Evolutionary conservation across 306 rosid species (phyloP).

Genomic region (Medicago lupulina): DNA sequence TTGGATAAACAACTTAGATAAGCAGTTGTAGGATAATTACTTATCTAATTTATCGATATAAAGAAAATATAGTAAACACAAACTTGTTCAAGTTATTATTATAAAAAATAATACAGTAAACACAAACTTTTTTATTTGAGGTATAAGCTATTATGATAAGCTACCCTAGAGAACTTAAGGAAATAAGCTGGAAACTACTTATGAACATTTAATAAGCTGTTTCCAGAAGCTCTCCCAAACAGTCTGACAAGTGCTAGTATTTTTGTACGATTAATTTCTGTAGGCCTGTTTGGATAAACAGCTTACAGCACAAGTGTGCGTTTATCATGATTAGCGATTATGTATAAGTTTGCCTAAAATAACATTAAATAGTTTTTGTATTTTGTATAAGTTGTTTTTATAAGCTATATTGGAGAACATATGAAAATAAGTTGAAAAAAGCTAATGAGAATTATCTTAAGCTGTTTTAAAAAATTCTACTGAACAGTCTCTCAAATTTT

Average conservation of each 20-base stretch:
- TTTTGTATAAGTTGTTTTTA: no score
- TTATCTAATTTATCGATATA: not conserved
- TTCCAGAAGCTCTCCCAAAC: not conserved
- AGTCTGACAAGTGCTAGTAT: not conserved
- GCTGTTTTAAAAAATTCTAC: no score
- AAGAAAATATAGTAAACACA: not conserved
- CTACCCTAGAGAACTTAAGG: not conserved
- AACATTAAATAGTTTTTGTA: no score
- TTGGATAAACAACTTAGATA: not conserved
- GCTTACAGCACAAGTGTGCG: no score
- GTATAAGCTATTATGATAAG: not conserved
- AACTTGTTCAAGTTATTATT: not conserved
- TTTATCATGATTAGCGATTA: no score
- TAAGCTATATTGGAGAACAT: no score
- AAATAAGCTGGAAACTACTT: not conserved
- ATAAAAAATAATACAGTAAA: not conserved
- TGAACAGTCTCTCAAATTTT: no score
- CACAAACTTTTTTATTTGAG: not conserved
- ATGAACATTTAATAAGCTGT: not conserved
- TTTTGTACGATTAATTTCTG: no score
- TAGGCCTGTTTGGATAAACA: no score
- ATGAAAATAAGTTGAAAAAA: no score
- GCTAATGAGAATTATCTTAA: no score
- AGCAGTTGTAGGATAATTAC: not conserved
- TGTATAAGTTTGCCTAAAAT: no score